A percentile compares a stretch with the other conserved stretches of the same genome.
Evolutionary conservation across 768 basidiomycete species (phyloP).

Genomic region (Amanita rubescens): DNA sequence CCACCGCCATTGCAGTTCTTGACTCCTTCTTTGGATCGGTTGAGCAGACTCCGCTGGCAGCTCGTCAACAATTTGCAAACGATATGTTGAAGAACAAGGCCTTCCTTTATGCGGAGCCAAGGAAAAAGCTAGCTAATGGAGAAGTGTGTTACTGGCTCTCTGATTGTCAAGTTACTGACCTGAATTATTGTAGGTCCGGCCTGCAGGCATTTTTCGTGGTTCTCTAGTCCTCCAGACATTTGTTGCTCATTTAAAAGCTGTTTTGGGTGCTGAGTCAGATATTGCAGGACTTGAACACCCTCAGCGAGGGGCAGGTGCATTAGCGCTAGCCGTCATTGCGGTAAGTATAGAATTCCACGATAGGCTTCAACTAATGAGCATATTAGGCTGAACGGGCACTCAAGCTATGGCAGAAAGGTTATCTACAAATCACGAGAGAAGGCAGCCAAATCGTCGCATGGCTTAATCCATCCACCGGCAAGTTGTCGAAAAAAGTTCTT

Average conservation of each 20-base stretch:
- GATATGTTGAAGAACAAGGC: not conserved
- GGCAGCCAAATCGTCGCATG: no score
- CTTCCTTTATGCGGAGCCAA: not conserved
- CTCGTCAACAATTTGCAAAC: not conserved
- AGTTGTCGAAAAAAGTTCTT: no score
- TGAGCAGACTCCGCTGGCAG: not conserved
- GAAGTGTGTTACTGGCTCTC: not conserved
- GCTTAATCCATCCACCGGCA: no score
- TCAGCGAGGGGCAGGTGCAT: not conserved
- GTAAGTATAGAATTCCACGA: not conserved
- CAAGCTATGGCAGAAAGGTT: not conserved
- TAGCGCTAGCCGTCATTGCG: not conserved
- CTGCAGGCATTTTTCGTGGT: not conserved
- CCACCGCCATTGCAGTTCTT: slow-evolving; percentile 3
- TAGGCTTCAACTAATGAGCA: not conserved
- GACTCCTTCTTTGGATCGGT: not conserved
- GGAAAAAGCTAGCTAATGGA: not conserved
- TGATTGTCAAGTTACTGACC: not conserved
- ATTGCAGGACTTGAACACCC: not conserved
- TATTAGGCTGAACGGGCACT: not conserved
- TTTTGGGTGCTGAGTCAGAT: not conserved
- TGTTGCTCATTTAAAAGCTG: not conserved
- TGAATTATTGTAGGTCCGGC: not conserved
- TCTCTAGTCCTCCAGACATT: not conserved
- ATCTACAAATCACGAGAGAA: no score